phyloP scores from a whole-genome alignment of 2,329 filamentous ascomycete species.

The Ophiosphaerella herpotricha region DNA sequence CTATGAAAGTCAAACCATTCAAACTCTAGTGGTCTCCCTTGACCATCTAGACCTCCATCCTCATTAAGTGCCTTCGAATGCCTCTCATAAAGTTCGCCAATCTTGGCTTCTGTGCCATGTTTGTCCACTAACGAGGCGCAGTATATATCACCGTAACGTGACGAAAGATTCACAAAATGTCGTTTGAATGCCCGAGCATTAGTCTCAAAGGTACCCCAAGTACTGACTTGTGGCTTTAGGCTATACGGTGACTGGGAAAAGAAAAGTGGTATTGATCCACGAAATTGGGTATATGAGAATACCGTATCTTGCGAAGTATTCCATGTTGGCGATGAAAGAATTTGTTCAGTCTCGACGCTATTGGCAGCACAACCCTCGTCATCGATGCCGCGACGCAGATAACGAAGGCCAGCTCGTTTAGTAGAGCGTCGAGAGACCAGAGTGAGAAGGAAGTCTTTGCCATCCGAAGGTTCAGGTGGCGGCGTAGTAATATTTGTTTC shows the following conservation, averaged over 20 bases:
- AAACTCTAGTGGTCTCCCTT: constrained; percentile 63
- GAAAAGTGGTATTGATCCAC: constrained; percentile 91
- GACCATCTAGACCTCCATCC: constrained; percentile 54
- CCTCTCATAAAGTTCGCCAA: constrained; percentile 78
- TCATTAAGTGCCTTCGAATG: constrained; percentile 71
- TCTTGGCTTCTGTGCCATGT: constrained; percentile 76
- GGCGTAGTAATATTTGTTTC: constrained; percentile 15
- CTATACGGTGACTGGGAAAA: constrained; percentile 95
- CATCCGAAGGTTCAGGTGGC: constrained; percentile 41
- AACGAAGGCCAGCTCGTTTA: constrained; percentile 84
- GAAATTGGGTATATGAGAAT: constrained; percentile 83
- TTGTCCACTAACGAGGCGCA: constrained; percentile 87
- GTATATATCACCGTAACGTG: constrained; percentile 76
- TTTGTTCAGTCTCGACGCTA: constrained; percentile 91
- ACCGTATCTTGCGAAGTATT: constrained; percentile 61
- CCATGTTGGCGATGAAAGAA: constrained; percentile 75
- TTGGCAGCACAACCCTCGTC: constrained; percentile 90
- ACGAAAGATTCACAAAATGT: constrained; percentile 74
- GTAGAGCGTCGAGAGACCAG: constrained; percentile 87
- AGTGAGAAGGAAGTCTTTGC: constrained; percentile 73
- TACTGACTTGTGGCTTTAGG: constrained; percentile 80
- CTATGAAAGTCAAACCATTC: constrained; percentile 98
- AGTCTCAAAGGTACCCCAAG: constrained; percentile 78
- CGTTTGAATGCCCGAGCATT: constrained; percentile 79
- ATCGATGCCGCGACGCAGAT: constrained; percentile 86